phyloP scores from a whole-genome alignment of 1,139 yeast species.

The Pichia sp. region DNA sequence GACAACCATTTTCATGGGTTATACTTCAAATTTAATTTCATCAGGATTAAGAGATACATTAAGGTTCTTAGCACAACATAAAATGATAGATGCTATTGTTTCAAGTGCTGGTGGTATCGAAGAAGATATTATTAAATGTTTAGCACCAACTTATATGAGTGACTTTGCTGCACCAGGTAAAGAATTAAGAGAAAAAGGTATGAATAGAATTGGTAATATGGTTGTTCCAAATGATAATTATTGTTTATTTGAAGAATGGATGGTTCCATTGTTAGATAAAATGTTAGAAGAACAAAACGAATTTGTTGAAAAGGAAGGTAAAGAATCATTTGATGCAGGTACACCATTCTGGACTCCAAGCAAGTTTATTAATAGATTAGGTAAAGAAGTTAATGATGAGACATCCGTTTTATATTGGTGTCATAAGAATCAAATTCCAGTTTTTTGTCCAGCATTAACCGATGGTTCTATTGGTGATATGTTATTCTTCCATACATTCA shows the following conservation, averaged over 20 bases:
- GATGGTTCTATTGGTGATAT: conserved; percentile 98
- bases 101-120: conserved; percentile 97
- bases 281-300: conserved; percentile 86
- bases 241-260: conserved; percentile 97
- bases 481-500: conserved; percentile 97
- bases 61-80: conserved; percentile 83
- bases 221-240: conserved; percentile 96
- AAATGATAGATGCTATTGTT: conserved; percentile 90
- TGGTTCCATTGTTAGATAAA: conserved; percentile 82
- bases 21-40: conserved; percentile 92
- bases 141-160: conserved; percentile 94
- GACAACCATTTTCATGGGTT: conserved; percentile 90
- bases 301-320: conserved; percentile 44
- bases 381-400: conserved; percentile 92
- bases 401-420: conserved; percentile 97
- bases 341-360: conserved; percentile 87
- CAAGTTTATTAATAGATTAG: conserved; percentile 81
- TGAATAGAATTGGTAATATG: conserved; percentile 95
- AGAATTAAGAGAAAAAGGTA: conserved; percentile 82
- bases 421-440: conserved; percentile 89
- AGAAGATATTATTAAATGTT: conserved; percentile 91
- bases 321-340: conserved; percentile 51
- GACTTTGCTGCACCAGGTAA: conserved; percentile 80
- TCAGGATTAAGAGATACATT: conserved; percentile 91
- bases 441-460: conserved; percentile 94